Conservation (phyloP, 2,329 filamentous ascomycete species). For the Ambrosiella cleistominuta region DNA sequence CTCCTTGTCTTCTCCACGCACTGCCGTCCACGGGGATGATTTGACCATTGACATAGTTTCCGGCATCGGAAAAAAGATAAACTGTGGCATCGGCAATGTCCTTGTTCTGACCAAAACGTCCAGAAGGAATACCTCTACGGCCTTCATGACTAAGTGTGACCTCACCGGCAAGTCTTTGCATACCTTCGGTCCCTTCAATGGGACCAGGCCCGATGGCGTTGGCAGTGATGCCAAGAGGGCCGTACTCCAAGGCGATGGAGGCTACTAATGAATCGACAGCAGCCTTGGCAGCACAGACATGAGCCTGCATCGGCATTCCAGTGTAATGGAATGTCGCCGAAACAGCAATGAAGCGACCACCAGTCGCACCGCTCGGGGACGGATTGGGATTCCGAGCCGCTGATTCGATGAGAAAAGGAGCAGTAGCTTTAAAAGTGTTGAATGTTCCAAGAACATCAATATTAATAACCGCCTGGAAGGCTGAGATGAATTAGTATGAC, state of each 20-base stretch:
- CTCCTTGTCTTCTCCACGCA: constrained; percentile 35
- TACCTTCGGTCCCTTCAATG: constrained; percentile 69
- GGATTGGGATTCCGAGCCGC: constrained; percentile 36
- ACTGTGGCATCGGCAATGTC: constrained; percentile 90
- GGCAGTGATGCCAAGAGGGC: constrained; percentile 67
- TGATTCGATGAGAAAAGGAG: constrained; percentile 67
- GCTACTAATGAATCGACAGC: constrained; percentile 72
- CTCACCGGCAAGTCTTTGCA: constrained; percentile 40
- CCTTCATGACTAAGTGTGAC: neutral
- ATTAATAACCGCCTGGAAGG: constrained; percentile 88
- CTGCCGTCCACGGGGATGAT: constrained; percentile 56
- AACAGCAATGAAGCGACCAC: constrained; percentile 76
- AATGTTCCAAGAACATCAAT: constrained; percentile 90
- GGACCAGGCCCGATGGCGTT: constrained; percentile 83
- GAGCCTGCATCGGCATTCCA: constrained; percentile 67
- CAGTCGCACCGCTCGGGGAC: constrained; percentile 44
- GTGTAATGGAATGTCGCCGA: constrained; percentile 86
- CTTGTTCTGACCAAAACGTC: constrained; percentile 59
- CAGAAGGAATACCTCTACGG: constrained; percentile 42
- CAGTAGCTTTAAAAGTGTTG: constrained; percentile 83
- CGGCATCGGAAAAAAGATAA: constrained; percentile 72
- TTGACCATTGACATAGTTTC: constrained; percentile 72
- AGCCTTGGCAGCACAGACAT: constrained; percentile 84
- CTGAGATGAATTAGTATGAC: constrained; percentile 20
- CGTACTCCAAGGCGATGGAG: constrained; percentile 72